Percentiles rank a stretch among this genome's conserved stretches.
phyloP scores from a whole-genome alignment of 2,329 filamentous ascomycete species.

The Monilinia laxa region DNA sequence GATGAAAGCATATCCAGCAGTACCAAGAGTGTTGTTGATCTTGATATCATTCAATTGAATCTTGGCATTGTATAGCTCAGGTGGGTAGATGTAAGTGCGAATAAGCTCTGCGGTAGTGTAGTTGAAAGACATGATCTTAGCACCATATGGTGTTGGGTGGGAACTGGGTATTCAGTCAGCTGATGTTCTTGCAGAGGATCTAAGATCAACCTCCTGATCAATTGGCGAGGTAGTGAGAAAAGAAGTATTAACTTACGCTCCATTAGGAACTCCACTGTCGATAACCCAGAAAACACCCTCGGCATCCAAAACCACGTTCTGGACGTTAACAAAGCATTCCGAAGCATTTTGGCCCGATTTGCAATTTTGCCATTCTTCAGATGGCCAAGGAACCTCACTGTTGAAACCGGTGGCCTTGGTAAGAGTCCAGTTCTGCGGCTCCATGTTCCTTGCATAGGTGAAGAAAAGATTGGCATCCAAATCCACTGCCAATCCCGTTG shows the following conservation, averaged over 20 bases:
- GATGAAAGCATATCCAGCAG: conserved; percentile 7
- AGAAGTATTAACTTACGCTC: not conserved
- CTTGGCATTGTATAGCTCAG: conserved; percentile 14
- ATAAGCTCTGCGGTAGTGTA: conserved; percentile 10
- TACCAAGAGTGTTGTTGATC: conserved; percentile 8
- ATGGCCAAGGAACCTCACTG: conserved; percentile 11
- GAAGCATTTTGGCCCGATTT: conserved; percentile 6
- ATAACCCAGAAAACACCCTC: not conserved
- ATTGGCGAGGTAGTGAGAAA: not conserved
- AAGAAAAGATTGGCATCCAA: conserved; percentile 6
- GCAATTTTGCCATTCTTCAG: conserved; percentile 11
- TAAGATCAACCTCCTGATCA: not conserved
- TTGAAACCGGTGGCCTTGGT: conserved; percentile 4
- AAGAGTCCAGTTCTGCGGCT: conserved; percentile 8
- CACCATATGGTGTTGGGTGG: not conserved
- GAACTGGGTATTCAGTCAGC: not conserved
- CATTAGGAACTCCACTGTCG: conserved; percentile 10
- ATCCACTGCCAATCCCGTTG: not conserved
- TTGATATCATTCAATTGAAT: not conserved
- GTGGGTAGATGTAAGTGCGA: conserved; percentile 9
- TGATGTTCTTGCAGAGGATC: not conserved
- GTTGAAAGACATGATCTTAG: conserved; percentile 6
- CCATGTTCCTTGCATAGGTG: conserved; percentile 9
- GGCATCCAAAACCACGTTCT: conserved; percentile 7
- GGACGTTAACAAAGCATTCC: conserved; percentile 4